phyloP scores from a whole-genome alignment of 345 rosid genomes.

The Gossypium anomalum region DNA sequence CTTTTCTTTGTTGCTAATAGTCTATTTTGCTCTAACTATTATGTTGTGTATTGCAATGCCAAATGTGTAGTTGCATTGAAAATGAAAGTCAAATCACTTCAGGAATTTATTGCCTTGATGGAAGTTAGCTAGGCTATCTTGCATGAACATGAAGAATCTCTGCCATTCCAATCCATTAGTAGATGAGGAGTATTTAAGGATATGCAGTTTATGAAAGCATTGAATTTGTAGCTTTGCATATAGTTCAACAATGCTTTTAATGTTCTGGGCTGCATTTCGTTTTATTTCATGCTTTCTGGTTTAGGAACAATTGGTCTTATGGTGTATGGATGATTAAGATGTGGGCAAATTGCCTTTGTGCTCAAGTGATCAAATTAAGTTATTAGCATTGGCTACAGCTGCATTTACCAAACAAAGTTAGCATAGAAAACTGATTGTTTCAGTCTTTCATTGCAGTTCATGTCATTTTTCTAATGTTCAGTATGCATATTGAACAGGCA shows the following conservation, averaged over 20 bases:
- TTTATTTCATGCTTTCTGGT: neutral
- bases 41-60: neutral
- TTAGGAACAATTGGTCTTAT: neutral
- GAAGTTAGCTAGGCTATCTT: neutral
- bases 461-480: constrained; percentile 1
- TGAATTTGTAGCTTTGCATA: neutral
- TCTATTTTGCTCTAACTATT: neutral
- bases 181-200: neutral
- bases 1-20: constrained; percentile 1
- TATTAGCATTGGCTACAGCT: neutral
- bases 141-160: neutral
- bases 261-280: neutral
- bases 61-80: neutral
- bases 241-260: neutral
- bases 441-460: constrained; percentile 3
- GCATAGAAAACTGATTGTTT: neutral
- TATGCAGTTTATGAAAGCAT: neutral
- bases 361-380: neutral
- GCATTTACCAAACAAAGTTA: neutral
- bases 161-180: neutral
- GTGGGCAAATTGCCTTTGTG: neutral
- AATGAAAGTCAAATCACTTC: neutral
- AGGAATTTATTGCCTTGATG: neutral
- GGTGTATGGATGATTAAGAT: neutral
- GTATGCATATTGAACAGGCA: constrained; percentile 52